Base-by-base conservation (phyloP, 2,329 filamentous ascomycete genomes). In the Tolypocladium tropicale region DNA sequence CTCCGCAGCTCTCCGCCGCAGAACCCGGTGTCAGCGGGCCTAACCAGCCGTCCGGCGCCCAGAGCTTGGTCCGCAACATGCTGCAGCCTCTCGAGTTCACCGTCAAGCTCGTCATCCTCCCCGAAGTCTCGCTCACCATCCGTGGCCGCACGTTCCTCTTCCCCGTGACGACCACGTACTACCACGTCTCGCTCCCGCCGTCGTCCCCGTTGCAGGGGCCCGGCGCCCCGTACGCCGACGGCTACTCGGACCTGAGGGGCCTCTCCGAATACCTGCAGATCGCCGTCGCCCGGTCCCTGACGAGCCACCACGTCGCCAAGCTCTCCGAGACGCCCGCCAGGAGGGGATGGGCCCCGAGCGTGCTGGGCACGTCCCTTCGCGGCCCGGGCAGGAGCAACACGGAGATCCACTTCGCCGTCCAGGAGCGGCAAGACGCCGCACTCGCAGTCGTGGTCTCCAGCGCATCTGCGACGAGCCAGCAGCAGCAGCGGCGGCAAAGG, bases 191-290 rank as follows among this genome's bases (percentile, higher is more conserved):
- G n/a, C 65, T 76, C 2, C 71, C 72, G 3, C 64, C 72, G 0
- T 61, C 63, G 6, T 69, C 68, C 23, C 63, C 65, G 33, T 65
- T 81, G 2, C 66, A 71, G 3, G 54, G 59, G 5, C 58, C 68
- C 18, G 80, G 76, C 58, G 71, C 76, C 0, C 78, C 78, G 0
- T 72, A 73, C 53, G 64, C 67, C 12, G 73, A 76, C 28, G 68
- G 70, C 6, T 82, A 80, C 59, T 71, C 75, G 0, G 72, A 72
- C 58, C 65, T 77, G 18, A 58, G 62, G 11, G 75, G 77, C 36
- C 70, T 80, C 6, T 66, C 70, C 14, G 72, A 74, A 59, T 81
- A 81, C 63, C 61, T 82, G 10, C 67, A 71, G 55, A 72, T 72
- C 21, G 74, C 76, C 14, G 68, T 74, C 9, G 62, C 70, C 28